Conservation (phyloP, 2,329 filamentous ascomycete species). For the Penicillium rolfsii region DNA sequence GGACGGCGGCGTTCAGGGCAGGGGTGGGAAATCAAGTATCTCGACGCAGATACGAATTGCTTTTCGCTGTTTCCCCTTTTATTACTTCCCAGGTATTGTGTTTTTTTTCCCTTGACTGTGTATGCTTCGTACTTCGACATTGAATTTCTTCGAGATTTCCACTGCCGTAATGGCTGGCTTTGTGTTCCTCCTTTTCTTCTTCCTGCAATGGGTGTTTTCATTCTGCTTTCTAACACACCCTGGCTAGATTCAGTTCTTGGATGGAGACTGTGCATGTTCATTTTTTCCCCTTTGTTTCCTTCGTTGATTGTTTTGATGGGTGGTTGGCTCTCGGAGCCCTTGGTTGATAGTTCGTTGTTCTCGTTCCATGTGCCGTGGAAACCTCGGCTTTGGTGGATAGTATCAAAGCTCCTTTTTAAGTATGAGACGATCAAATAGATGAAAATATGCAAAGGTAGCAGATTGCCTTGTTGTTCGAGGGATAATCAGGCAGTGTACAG, state of each 20-base stretch:
- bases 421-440: conserved; percentile 4
- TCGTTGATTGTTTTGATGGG: background rate
- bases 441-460: background rate
- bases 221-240: background rate
- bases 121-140: conserved; percentile 3
- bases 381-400: background rate
- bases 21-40: conserved; percentile 33
- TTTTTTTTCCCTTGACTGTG: background rate
- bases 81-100: conserved; percentile 18
- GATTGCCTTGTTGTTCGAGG: too few species aligned
- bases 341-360: background rate
- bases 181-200: conserved; percentile 8
- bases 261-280: background rate
- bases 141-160: conserved; percentile 17
- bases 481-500: background rate
- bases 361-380: background rate
- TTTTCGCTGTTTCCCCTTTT: conserved; percentile 17
- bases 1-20: conserved; percentile 44
- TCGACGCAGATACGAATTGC: conserved; percentile 25
- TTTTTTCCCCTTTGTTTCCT: background rate
- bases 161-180: conserved; percentile 28
- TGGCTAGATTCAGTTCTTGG: background rate
- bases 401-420: background rate
- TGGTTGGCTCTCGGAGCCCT: conserved; percentile 1
- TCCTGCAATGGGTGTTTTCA: conserved; percentile 10